Evolutionary conservation across 1,139 yeast species (phyloP).

Genomic region (Debaryomyces psychrophilus): DNA sequence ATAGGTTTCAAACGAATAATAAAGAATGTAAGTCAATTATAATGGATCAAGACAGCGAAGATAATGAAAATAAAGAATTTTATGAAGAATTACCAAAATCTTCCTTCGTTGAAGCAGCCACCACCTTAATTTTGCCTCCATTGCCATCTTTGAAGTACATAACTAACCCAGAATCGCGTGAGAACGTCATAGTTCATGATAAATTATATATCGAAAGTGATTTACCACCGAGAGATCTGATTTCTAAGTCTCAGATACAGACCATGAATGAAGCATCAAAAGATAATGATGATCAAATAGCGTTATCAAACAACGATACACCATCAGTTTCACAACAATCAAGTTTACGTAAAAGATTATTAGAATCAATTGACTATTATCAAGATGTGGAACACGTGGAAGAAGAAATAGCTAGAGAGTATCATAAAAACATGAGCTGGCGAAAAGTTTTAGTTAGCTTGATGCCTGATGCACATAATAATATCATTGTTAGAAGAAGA

Average conservation of each 20-base stretch:
- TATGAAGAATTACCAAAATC: slow-evolving; percentile 58
- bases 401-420: slow-evolving; percentile 83
- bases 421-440: slow-evolving; percentile 89
- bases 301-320: background rate
- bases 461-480: slow-evolving; percentile 95
- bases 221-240: slow-evolving; percentile 25
- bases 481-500: slow-evolving; percentile 83
- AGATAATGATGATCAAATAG: background rate
- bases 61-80: slow-evolving; percentile 18
- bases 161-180: slow-evolving; percentile 56
- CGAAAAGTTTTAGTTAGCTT: slow-evolving; percentile 85
- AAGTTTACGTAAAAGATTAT: slow-evolving; percentile 20
- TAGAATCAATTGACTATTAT: slow-evolving; percentile 25
- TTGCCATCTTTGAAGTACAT: slow-evolving; percentile 73
- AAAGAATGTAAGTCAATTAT: slow-evolving; percentile 11
- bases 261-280: background rate
- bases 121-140: slow-evolving; percentile 83
- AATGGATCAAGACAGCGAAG: slow-evolving; percentile 3
- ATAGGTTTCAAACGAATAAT: slow-evolving; percentile 34
- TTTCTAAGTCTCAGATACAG: background rate
- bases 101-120: slow-evolving; percentile 81
- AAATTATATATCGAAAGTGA: slow-evolving; percentile 42
- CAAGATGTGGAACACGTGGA: slow-evolving; percentile 46
- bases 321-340: slow-evolving; percentile 2
- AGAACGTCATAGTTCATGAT: slow-evolving; percentile 43